Evolutionary conservation across 1,139 yeast species (phyloP).

Genomic region (Groenewaldozyma sp.): DNA sequence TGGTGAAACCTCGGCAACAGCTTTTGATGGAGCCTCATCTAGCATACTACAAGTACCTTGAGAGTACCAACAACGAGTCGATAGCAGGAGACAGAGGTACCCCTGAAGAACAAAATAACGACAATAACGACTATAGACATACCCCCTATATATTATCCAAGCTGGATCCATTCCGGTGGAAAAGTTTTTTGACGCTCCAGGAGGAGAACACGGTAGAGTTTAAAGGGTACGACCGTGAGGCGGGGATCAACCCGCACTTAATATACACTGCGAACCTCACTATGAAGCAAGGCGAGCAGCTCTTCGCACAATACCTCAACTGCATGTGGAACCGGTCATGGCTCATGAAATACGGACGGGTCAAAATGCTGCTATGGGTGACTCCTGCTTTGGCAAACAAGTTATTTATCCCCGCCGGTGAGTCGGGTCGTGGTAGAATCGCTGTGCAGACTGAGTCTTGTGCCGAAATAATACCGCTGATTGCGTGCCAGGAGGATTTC

Average conservation of each 20-base stretch:
- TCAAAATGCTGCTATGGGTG: slow-evolving; percentile 57
- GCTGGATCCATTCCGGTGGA: slow-evolving; percentile 59
- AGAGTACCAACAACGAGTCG: slow-evolving; percentile 8
- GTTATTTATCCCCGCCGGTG: slow-evolving; percentile 44
- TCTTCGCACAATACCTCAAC: slow-evolving; percentile 66
- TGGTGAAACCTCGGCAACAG: slow-evolving; percentile 51
- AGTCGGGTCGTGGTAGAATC: slow-evolving; percentile 43
- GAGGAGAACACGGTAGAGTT: slow-evolving; percentile 37
- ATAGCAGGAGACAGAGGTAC: not conserved
- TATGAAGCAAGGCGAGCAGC: slow-evolving; percentile 52
- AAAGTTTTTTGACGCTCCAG: slow-evolving; percentile 40
- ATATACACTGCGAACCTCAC: slow-evolving; percentile 60
- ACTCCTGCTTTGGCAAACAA: slow-evolving; percentile 53
- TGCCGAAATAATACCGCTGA: slow-evolving; percentile 45
- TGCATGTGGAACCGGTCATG: slow-evolving; percentile 66
- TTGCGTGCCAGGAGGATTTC: slow-evolving; percentile 19
- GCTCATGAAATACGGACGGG: slow-evolving; percentile 67
- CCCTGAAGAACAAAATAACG: slow-evolving; percentile 1
- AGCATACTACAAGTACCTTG: slow-evolving; percentile 27
- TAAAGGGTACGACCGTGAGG: slow-evolving; percentile 29
- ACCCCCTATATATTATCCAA: slow-evolving; percentile 10
- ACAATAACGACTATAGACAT: too few relatives aligned
- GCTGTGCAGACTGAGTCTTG: slow-evolving; percentile 53
- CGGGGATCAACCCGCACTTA: slow-evolving; percentile 49
- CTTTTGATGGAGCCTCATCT: slow-evolving; percentile 45